Evolutionary conservation across 2,329 filamentous ascomycete genomes (phyloP), one percentile per base, ranked within the genome.

Genomic region (Chalara sp.): DNA sequence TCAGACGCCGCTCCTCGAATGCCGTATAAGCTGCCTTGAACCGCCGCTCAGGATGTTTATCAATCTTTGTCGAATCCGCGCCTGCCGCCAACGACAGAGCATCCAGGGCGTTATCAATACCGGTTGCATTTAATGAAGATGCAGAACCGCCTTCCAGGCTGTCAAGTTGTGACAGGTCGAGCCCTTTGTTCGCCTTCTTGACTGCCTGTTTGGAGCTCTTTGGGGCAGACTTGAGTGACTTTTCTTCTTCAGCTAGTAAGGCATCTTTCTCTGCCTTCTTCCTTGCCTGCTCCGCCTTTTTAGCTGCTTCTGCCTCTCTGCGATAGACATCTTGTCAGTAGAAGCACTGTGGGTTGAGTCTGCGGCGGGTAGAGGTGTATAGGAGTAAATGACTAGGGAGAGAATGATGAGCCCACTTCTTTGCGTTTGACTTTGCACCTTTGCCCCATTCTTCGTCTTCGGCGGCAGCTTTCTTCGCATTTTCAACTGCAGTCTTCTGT

Each of bases 181-280:
- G 78, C 29, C 87, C 87, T 46, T 76, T n/a, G 21, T 68, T 69
- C 45, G 79, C 78, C 67, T 86, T 87, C 70, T 87, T 87, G 46
- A 76, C 73, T 8, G 85, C 83, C 5, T 76, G 72, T 69, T 88
- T 87, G 52, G 78, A 71, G 66, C 86, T 86, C 69, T 87, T 87
- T 44, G 78, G 74, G 12, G 84, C 82, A 4, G 78, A 72, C 68
- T 87, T 86, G 53, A 78, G 72, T 59, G 85, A 84, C 70, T 89
- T 89, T 65, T 96, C 92, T 70, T 99, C 93, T 65, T 87, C 90
- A 51, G 83, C 84, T 37, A 90, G 72, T 29, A 91, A 73, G 8
- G 91, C 89, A 1, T 95, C 91, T 46, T 86, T 86, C 67, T 97
- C 93, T 47, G 91, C 92, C 72, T 96, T 97, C 72, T 96, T 95